Conservation (phyloP, 495 filamentous ascomycete genomes). For the Xylaria palmicola region DNA sequence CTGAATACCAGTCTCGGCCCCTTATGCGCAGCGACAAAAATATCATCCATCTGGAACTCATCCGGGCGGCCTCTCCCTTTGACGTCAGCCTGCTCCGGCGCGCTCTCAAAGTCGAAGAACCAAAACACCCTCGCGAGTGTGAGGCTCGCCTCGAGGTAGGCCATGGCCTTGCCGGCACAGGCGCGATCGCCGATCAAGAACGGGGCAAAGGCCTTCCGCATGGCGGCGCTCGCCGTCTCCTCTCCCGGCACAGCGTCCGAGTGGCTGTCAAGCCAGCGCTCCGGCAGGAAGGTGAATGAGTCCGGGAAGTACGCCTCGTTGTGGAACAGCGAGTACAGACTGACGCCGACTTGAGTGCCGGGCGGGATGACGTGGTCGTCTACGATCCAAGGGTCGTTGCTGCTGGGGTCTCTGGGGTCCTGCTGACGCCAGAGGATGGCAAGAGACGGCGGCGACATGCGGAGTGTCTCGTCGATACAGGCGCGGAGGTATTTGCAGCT, state of each 20-base stretch:
- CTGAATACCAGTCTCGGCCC: too few species aligned
- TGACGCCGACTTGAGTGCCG: slow-evolving; percentile 37
- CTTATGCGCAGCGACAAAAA: too few species aligned
- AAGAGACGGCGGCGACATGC: slow-evolving; percentile 26
- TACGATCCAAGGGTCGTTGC: slow-evolving; percentile 6
- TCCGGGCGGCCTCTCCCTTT: too few species aligned
- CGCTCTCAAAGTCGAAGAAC: neutral
- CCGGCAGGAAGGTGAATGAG: slow-evolving; percentile 37
- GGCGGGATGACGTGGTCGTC: slow-evolving; percentile 24
- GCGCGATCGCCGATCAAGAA: slow-evolving; percentile 58
- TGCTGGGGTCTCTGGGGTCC: slow-evolving; percentile 43
- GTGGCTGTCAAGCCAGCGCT: slow-evolving; percentile 35
- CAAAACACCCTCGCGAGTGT: slow-evolving; percentile 40
- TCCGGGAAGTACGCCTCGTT: slow-evolving; percentile 37
- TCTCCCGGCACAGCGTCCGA: slow-evolving; percentile 10
- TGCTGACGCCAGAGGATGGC: slow-evolving; percentile 34
- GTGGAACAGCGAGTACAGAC: slow-evolving; percentile 39
- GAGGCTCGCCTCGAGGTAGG: slow-evolving; percentile 54
- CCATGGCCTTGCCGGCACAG: slow-evolving; percentile 59
- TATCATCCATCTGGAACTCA: too few species aligned
- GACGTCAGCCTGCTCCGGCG: neutral
- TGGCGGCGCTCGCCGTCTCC: neutral
- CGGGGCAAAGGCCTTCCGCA: slow-evolving; percentile 47
- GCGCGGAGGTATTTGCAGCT: slow-evolving; percentile 33
- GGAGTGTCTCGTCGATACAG: slow-evolving; percentile 32